Base-by-base conservation (phyloP, 2,329 filamentous ascomycete genomes). In the Rhinocladiella mackenziei region DNA sequence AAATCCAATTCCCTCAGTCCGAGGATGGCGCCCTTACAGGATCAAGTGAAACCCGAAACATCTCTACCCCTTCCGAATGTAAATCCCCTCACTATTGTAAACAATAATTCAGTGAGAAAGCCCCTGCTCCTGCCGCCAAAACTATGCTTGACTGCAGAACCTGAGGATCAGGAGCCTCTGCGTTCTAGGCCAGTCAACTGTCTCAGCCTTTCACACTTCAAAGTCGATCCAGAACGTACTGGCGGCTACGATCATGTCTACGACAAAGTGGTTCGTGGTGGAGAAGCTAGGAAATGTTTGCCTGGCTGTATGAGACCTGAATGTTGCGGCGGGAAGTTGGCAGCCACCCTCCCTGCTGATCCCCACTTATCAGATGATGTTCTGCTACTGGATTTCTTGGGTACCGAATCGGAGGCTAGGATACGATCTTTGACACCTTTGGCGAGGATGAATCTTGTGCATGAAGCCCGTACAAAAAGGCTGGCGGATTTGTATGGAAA, bases 321-420 rank as follows among this genome's bases (percentile, higher is more conserved):
- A 43, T 96, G 89, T 64, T 94, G 88, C 56, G 86, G 86, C 14
- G 77, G 77, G 30, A 70, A 78, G 5, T 88, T 89, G 58, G 85
- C 84, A 32, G 63, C 60, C 29, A 62, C 61, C 8, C 55, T 67
- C 18, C 57, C 59, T n/a, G 29, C 39, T 19, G 30, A 47, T 30
- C 28, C 30, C 17, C 30, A 48, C 13, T 47, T 62, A 2, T 58
- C 65, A 1, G 56, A 63, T 23, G 66, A 70, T 37, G 64, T 68
- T 39, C 49, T 54, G 3, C 53, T 72, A 2, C 59, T 45, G 7
- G 44, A 50, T 6, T 52, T 52, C 23, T 43, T 62, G 7, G 56
- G 61, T 43, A 47, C 47, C 20, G 51, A 55, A 30, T 18, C 57
- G 51, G 35, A 54, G 54, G 22, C 46, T 75, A 9, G 72, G 81